Base-by-base conservation (phyloP, 2,329 filamentous ascomycete species). In the Arachnomyces sp. region DNA sequence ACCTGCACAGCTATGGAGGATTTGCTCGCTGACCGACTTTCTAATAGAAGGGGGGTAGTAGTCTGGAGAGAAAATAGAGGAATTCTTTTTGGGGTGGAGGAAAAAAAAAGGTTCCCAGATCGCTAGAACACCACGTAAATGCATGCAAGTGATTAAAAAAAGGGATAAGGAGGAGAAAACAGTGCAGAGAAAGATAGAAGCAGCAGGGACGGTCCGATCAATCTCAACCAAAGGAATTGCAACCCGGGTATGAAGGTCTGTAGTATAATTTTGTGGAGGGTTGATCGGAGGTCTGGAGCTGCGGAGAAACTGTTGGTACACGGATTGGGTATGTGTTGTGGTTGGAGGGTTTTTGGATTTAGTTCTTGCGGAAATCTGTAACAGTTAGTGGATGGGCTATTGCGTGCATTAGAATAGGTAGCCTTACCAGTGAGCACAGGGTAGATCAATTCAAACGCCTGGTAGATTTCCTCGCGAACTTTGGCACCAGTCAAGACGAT, bases 401-500 rank as follows among this genome's bases (percentile, higher is more conserved):
- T 15, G 15, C 9, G 5, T 2, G 3, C 3, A 39, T n/a, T 35
- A 1, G 8, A 32, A 34, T 5, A 18, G 2, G 49, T 11, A 29
- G 16, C 67, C 73, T 53, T 70, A 88, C 84, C 84, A 73, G 88
- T 85, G 59, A 94, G 73, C 70, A 94, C 89, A 62, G 89, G 89
- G 63, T 94, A 94, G 70, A 95, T 94, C 80, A 93, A 84, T 71
- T 94, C 88, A 60, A 94, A 94, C 34, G 88, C 88, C 65, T 92
- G 85, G 60, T 94, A 94, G 53, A 98, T 96, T 71, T 96, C 92
- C 67, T 98, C 92, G 54, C 92, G 84, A 50, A 96, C 89, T 64
- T 98, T 96, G 52, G 92, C 92, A 59, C 92, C 92, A 31, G 92
- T 96, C 61, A 96, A 76, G 57, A 96, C 92, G 47, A 96, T 96